Conservation (phyloP, 2,329 filamentous ascomycete genomes). For the Scorias spongiosa region DNA sequence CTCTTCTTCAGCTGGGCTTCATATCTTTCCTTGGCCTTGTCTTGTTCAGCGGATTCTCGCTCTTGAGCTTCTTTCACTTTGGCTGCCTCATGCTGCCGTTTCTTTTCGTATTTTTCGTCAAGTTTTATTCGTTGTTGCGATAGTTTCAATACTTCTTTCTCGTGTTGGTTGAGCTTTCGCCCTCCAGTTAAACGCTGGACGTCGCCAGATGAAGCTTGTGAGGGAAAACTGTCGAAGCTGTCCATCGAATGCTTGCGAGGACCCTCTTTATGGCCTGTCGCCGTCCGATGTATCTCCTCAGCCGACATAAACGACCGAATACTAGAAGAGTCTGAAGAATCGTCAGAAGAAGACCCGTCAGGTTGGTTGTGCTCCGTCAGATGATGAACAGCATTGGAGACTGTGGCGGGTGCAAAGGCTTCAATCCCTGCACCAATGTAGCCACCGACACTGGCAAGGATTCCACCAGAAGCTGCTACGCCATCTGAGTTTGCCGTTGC, state of each 20-base stretch:
- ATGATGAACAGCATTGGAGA: slow-evolving; percentile 14
- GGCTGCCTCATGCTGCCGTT: slow-evolving; percentile 36
- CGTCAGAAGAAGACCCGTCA: slow-evolving; percentile 5
- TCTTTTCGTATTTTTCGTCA: slow-evolving; percentile 45
- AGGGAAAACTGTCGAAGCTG: not conserved
- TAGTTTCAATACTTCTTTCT: slow-evolving; percentile 52
- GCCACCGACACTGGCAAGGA: slow-evolving; percentile 16
- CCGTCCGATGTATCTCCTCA: slow-evolving; percentile 21
- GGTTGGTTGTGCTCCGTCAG: slow-evolving; percentile 7
- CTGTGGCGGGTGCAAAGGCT: slow-evolving; percentile 19
- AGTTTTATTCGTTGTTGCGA: slow-evolving; percentile 45
- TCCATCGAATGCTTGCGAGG: slow-evolving; percentile 1
- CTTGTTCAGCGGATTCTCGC: slow-evolving; percentile 27
- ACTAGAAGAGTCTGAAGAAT: slow-evolving; percentile 13
- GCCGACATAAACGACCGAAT: slow-evolving; percentile 27
- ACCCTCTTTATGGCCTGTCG: not conserved
- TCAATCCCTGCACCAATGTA: slow-evolving; percentile 18
- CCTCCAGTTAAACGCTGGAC: slow-evolving; percentile 1
- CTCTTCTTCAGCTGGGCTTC: slow-evolving; percentile 48
- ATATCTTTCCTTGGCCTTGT: slow-evolving; percentile 53
- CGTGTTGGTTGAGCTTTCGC: slow-evolving; percentile 22
- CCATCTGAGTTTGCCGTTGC: slow-evolving; percentile 2
- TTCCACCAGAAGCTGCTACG: slow-evolving; percentile 10
- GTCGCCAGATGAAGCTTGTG: not conserved
- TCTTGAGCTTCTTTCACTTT: slow-evolving; percentile 23